Percentiles rank a stretch among this genome's conserved stretches.
Evolutionary conservation across 768 basidiomycete genomes (phyloP).

Genomic region (Mycena metata): DNA sequence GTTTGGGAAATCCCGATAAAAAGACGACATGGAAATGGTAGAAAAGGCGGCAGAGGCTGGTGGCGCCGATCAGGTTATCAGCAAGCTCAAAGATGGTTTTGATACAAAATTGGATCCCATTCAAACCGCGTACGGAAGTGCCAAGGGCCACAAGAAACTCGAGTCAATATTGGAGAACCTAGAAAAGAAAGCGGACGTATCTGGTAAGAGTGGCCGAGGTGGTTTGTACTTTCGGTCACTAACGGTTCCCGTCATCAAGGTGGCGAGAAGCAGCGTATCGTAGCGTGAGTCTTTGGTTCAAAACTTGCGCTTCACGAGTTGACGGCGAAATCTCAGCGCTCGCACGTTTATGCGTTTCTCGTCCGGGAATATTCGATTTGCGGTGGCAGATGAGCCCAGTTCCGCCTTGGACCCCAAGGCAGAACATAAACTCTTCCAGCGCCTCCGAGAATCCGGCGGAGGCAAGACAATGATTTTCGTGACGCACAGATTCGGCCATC

Average conservation of each 20-base stretch:
- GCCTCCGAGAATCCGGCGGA: constrained; percentile 7
- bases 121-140: background rate
- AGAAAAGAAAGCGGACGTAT: constrained; percentile 4
- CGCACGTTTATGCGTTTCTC: constrained; percentile 33
- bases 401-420: constrained; percentile 31
- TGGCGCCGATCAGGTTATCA: constrained; percentile 19
- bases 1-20: constrained; percentile 45
- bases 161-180: constrained; percentile 2
- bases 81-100: constrained; percentile 8
- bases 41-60: constrained; percentile 22
- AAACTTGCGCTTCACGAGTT: background rate
- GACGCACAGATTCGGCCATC: constrained; percentile 44
- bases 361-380: constrained; percentile 15
- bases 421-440: constrained; percentile 25
- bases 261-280: constrained; percentile 31
- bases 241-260: constrained; percentile 1
- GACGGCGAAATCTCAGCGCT: background rate
- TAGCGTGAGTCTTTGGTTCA: constrained; percentile 19
- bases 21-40: constrained; percentile 5
- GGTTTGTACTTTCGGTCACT: background rate
- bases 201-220: constrained; percentile 1
- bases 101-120: constrained; percentile 13
- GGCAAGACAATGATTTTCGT: constrained; percentile 38
- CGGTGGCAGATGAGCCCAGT: constrained; percentile 8
- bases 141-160: constrained; percentile 11